Conservation (phyloP, 2,329 filamentous ascomycete species). For the Saccharata proteae region DNA sequence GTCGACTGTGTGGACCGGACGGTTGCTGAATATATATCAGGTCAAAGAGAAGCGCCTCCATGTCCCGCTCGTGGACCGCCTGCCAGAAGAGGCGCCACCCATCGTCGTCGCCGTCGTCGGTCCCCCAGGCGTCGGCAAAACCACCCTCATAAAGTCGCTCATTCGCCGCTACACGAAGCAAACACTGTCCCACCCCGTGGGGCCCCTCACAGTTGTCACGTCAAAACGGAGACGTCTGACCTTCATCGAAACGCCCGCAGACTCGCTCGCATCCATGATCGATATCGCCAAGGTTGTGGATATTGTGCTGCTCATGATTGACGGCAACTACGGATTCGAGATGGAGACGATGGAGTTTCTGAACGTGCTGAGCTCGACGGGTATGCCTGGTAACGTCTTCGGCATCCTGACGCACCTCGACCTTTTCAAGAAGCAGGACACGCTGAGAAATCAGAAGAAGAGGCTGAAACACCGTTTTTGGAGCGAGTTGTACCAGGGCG, state of each 20-base stretch:
- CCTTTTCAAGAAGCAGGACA: conserved; percentile 86
- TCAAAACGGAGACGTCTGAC: conserved; percentile 91
- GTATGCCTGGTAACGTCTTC: conserved; percentile 98
- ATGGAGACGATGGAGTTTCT: conserved; percentile 99
- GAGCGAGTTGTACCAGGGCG: conserved; percentile 93
- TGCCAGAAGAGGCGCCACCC: conserved; percentile 90
- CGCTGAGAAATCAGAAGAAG: conserved; percentile 89
- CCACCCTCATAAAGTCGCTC: conserved; percentile 86
- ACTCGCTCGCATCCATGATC: conserved; percentile 91
- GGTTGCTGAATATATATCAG: conserved; percentile 29
- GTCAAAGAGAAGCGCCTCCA: conserved; percentile 93
- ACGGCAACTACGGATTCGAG: conserved; percentile 97
- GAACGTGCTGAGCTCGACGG: conserved; percentile 82
- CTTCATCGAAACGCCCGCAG: conserved; percentile 88
- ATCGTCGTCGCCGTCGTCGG: conserved; percentile 90
- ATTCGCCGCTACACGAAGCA: conserved; percentile 94
- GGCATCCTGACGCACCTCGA: conserved; percentile 94
- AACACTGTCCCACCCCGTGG: conserved; percentile 75
- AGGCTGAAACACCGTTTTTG: conserved; percentile 89
- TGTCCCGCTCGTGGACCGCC: conserved; percentile 88
- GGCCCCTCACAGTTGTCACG: conserved; percentile 90
- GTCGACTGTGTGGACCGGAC: background rate
- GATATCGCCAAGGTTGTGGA: conserved; percentile 95
- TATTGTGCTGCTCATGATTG: conserved; percentile 94
- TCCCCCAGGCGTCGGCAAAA: conserved; percentile 84